Evolutionary conservation across 148 eudicot genomes (phyloP), one percentile per base, ranked within the genome.

Genomic region (Vaccinium macrocarpon): DNA sequence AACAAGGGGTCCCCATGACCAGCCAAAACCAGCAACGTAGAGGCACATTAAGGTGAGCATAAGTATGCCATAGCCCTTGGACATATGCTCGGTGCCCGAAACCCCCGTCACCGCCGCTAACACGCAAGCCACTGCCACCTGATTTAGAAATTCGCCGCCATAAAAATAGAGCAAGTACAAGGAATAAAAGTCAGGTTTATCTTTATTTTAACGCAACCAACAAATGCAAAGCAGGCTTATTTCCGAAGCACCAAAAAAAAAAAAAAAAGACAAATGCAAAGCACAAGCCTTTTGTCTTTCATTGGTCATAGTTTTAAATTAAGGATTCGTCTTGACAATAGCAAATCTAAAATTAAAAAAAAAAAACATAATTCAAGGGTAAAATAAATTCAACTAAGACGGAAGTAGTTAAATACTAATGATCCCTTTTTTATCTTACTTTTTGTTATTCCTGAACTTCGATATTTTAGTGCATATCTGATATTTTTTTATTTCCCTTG

Each of bases 1-100:
- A n/a, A 82, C 85, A 7, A 92, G 86, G 15, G 93, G 92, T 21
- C 94, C 94, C 94, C 93, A 92, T 1, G 94, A 92, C 93, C 93
- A 91, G 25, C 93, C 94, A 51, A 89, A 92, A n/a, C 91, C 94
- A 48, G 93, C 90, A 42, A 91, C 91, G 72, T 92, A 92, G 19
- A 86, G 42, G 85, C 94, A 92, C 94, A 92, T 91, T 9, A 92
- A 86, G n/a, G 84, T 71, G 8, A 92, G 86, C 35, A 92, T 91
- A 1, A 90, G 64, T 15, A 86, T 46, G 4, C 90, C 84, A 12
- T 21, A 49, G 16, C 85, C 90, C 81, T 78, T 89, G 18, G 91
- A 82, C 59, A 92, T 83, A 52, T 86, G 88, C 56, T 86, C 68
- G 5, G 87, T 88, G 50, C 91, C 92, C 72, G 92, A 85, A 19